Conservation (phyloP, 805 yeast species). For the Torulaspora microellipsoides region DNA sequence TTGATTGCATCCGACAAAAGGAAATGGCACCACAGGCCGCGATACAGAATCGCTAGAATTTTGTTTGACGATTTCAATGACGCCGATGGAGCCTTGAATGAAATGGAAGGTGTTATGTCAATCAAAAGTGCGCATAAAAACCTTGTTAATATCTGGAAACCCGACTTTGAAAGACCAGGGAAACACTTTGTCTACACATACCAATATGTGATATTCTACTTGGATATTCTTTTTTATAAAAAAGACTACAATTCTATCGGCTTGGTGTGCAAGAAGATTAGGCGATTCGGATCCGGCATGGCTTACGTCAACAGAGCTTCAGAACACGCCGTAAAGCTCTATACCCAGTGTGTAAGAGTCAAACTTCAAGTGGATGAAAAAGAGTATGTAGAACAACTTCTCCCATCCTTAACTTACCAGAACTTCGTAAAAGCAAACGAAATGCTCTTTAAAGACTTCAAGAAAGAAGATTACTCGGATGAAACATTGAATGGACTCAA, state of each 20-base stretch:
- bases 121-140: slow-evolving; percentile 65
- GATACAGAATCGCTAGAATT: slow-evolving; percentile 64
- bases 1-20: slow-evolving; percentile 62
- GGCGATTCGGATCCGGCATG: slow-evolving; percentile 77
- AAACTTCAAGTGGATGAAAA: slow-evolving; percentile 25
- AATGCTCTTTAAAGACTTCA: slow-evolving; percentile 17
- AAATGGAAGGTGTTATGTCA: slow-evolving; percentile 59
- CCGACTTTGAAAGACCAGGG: slow-evolving; percentile 88
- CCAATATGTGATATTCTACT: slow-evolving; percentile 61
- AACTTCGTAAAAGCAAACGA: slow-evolving; percentile 23
- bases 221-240: slow-evolving; percentile 48
- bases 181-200: slow-evolving; percentile 78
- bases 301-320: slow-evolving; percentile 35
- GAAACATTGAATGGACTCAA: slow-evolving; percentile 23
- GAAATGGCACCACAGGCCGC: slow-evolving; percentile 89
- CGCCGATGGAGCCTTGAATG: slow-evolving; percentile 50
- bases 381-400: slow-evolving; percentile 24
- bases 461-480: slow-evolving; percentile 14
- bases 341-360: slow-evolving; percentile 18
- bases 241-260: slow-evolving; percentile 58
- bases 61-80: slow-evolving; percentile 51
- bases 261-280: slow-evolving; percentile 62
- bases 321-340: slow-evolving; percentile 25
- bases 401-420: slow-evolving; percentile 27
- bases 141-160: slow-evolving; percentile 86